Evolutionary conservation across 495 filamentous ascomycete genomes (phyloP), one percentile per base, ranked within the genome.

Genomic region (Barbatosphaeria neglecta): DNA sequence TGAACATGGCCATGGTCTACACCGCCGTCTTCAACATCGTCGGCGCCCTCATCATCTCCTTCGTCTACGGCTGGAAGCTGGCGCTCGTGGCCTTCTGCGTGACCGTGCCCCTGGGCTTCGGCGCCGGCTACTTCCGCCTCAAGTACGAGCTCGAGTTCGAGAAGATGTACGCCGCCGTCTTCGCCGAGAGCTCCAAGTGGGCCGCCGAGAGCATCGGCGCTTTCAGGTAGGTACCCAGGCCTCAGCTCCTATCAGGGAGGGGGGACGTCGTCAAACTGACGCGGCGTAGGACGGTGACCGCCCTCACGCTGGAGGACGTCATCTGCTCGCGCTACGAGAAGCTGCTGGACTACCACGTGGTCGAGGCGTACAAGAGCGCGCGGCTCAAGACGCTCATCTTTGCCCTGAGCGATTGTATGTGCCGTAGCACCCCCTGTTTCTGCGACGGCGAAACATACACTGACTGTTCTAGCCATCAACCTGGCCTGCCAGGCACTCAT

Each of bases 201-300:
- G 76, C 75, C n/a, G 69, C 76, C 44, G 78, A 82, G 59, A 64
- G 77, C 13, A 74, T 80, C 39, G 63, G 70, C 5, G 76, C 76
- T 7, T 78, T 77, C 55, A 62, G 37, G 37, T 39, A 9, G 6
- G 37, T 19, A 4, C 3, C 37, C 13, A 6, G 37, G 4, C n/a
- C 16, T 16, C 4, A 6, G 3, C 19, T 3, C 19, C 7, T 5
- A 18, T 16, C 37, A 18, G n/a, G 9, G 19, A 17, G 6, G 4
- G 2, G 6, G 6, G 37, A 2, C 9, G 18, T 18, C 19, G 35
- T 15, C 5, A 25, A 37, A 9, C n/a, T n/a, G n/a, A n/a, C n/a
- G n/a, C n/a, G n/a, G n/a, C 17, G n/a, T 9, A 39, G 78, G 19
- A 81, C 78, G 9, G 78, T 82, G 13, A 67, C 69, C 17, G 65